phyloP scores from a whole-genome alignment of 441 rosid species.

The Omphalea diandra region DNA sequence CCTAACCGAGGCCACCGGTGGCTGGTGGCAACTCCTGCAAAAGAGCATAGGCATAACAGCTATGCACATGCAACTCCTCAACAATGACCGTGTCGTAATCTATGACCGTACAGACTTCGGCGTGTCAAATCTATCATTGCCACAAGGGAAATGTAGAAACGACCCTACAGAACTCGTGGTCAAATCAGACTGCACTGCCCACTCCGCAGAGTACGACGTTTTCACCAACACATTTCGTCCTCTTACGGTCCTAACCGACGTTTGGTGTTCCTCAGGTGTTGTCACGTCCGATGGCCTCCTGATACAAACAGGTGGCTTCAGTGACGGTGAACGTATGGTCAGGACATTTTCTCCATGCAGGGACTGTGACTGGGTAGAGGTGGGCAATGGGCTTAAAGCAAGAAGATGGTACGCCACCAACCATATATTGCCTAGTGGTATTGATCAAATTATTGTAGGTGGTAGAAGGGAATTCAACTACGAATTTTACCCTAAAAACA shows the following conservation, averaged over 20 bases:
- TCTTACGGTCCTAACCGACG: constrained; percentile 66
- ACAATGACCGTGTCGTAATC: constrained; percentile 69
- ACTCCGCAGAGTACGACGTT: constrained; percentile 69
- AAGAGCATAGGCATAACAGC: constrained; percentile 68
- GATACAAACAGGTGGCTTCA: constrained; percentile 84
- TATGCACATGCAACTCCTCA: constrained; percentile 95
- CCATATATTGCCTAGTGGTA: constrained; percentile 75
- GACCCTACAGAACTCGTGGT: constrained; percentile 32
- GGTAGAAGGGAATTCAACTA: constrained; percentile 73
- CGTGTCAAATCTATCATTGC: constrained; percentile 62
- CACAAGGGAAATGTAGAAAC: constrained; percentile 53
- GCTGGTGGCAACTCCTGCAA: constrained; percentile 60
- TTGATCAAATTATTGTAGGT: constrained; percentile 61
- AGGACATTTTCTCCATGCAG: constrained; percentile 56
- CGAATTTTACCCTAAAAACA: constrained; percentile 51
- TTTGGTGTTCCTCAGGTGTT: constrained; percentile 93
- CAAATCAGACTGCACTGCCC: constrained; percentile 71
- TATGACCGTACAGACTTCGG: constrained; percentile 92
- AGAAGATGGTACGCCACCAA: constrained; percentile 86
- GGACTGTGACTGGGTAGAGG: constrained; percentile 76
- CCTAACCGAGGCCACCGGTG: constrained; percentile 32
- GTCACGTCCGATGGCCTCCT: constrained; percentile 62
- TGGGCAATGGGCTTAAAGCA: constrained; percentile 39
- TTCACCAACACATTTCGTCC: constrained; percentile 57
- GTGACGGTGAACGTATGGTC: constrained; percentile 64